Evolutionary conservation across 2,329 filamentous ascomycete species (phyloP), one percentile per base, ranked within the genome.

Genomic region (Botrytis medusae): DNA sequence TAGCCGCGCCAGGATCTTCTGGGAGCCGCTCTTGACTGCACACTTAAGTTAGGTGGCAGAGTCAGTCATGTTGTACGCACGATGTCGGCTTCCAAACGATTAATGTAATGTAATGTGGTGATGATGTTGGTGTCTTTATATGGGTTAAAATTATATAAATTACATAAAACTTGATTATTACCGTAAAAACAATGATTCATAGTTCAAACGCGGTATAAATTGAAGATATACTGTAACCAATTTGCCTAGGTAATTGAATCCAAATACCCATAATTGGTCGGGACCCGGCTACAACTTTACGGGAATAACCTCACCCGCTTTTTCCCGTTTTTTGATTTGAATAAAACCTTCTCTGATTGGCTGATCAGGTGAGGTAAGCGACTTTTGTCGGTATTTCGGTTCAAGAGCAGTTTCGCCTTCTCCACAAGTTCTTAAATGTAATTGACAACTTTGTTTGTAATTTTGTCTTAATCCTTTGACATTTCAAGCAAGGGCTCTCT

Each of bases 271-370:
- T 16, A 20, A 37, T 25, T 34, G 3, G 51, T 42, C 32, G 32
- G 70, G 46, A 65, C 42, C 29, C 40, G 44, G 63, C 51, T 65
- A 42, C 46, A 54, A 6, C 9, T 60, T 72, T 42, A 34, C 63
- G 71, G 63, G 51, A 72, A 72, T 72, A 69, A 69, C 54, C 54
- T 71, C 69, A 64, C 42, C 70, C 70, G 70, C 65, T 61, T 72
- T 72, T 72, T 67, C n/a, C 70, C 60, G 70, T 40, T 51, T 46
- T 44, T 32, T 72, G 70, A 72, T 72, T 72, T 72, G 46, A 67
- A 72, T 67, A 67, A 44, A 59, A 68, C 42, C 29, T 60, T n/a
- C 25, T 72, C 34, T 72, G 61, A 72, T 72, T 72, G 70, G 70
- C 25, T 29, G 1, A 48, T 7, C 5, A 29, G 29, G 61, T 72